A percentile compares a stretch with the other conserved stretches of the same genome.
These are phyloP conservation scores for Sclerotinia spermophila DNA, from an alignment of 2,329 filamentous ascomycete genomes.

Conservation along the genomic window DNA sequence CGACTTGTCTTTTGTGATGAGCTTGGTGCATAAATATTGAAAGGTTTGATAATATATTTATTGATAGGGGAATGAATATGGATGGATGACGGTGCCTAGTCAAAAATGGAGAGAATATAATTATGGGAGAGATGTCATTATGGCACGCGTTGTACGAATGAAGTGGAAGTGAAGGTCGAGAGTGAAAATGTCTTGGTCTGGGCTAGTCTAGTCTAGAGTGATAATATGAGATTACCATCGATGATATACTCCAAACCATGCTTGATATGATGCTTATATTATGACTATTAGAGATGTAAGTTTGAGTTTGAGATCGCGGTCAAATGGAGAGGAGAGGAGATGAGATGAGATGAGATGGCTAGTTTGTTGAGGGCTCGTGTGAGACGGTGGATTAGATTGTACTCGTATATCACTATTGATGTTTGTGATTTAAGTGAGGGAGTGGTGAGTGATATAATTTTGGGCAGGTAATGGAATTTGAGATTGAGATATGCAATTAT, in stretches of 20 bases:
- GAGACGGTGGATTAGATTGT: neutral
- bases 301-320: neutral
- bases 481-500: neutral
- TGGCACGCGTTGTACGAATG: neutral
- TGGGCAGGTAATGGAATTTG: neutral
- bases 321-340: neutral
- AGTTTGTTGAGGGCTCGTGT: too few species aligned
- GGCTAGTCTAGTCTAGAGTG: neutral
- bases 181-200: neutral
- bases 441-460: neutral
- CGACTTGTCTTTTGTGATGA: neutral
- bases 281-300: neutral
- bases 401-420: too few species aligned
- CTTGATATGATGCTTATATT: neutral
- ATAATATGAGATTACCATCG: too few species aligned
- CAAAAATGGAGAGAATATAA: too few species aligned
- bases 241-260: neutral
- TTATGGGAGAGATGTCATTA: neutral
- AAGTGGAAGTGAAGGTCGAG: neutral
- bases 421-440: too few species aligned
- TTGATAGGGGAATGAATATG: neutral
- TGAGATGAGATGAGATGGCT: neutral
- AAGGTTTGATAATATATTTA: neutral
- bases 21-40: neutral
- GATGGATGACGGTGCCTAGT: neutral